Evolutionary conservation across 495 filamentous ascomycete species (phyloP), one percentile per base, ranked within the genome.

Genomic region (Thermochaetoides thermophila): DNA sequence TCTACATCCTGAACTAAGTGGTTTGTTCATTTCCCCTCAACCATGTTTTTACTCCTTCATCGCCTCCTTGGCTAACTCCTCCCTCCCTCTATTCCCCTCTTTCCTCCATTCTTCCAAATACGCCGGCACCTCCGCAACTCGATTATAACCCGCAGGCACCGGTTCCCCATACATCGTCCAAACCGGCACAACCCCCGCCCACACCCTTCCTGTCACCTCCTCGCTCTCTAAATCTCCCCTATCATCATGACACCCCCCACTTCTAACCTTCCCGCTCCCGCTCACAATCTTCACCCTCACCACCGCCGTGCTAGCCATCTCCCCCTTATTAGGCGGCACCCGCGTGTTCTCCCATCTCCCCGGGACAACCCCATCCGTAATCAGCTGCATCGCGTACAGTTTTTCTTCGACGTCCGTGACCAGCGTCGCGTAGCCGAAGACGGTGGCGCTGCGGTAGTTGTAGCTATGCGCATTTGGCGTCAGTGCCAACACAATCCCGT

Each of bases 141-240:
- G 55, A 39, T 84, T 80, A 37, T 73, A 64, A 24, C 61, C 54
- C n/a, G 63, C 66, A 1, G 74, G 53, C n/a, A 89, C 43, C 0
- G 86, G 84, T 32, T 74, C 63, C 0, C 79, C 84, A 33, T 81
- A 55, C 0, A 54, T 63, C 27, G 67, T 65, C 54, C 70, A 77
- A 18, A 81, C 63, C 2, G 84, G 85, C 13, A 93, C 64, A n/a
- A 91, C 83, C 0, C 85, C 85, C 0, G 77, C 79, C 85, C 84
- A 92, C 6, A 79, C 72, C 21, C 61, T 59, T 7, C 53, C 56
- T 9, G 63, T 60, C 16, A 91, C 32, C 12, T 69, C 71, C n/a
- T 62, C 62, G 30, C 78, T 63, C 20, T 68, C 64, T 31, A 61
- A 47, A 50, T 94, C 87, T 30, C 66, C 74, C 35, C 55, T 66